Evolutionary conservation across 768 basidiomycete species (phyloP).

Genomic region (Amanita pseudoporphyria): DNA sequence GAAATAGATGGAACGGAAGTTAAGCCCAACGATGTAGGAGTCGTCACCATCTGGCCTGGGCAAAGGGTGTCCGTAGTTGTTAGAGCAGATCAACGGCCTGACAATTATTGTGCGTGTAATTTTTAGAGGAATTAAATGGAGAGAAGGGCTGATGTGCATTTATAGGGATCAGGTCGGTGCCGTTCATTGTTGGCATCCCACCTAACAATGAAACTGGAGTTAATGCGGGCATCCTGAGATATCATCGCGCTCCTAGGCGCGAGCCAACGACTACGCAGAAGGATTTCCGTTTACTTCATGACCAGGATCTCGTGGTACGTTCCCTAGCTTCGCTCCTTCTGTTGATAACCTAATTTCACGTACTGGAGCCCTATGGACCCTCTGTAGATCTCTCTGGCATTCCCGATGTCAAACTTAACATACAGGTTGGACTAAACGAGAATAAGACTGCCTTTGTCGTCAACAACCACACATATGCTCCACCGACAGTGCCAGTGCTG

Average conservation of each 20-base stretch:
- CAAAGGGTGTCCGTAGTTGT: conserved; percentile 4
- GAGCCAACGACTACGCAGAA: conserved; percentile 27
- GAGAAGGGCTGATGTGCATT: not conserved
- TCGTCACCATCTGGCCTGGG: not conserved
- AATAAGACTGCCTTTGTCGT: conserved; percentile 16
- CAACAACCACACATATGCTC: conserved; percentile 24
- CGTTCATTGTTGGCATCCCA: conserved; percentile 20
- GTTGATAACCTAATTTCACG: not conserved
- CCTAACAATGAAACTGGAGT: conserved; percentile 22
- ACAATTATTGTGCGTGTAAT: conserved; percentile 4
- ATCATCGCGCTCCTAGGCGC: conserved; percentile 19
- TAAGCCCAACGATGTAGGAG: not conserved
- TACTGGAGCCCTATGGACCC: conserved; percentile 1
- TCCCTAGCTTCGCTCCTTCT: conserved; percentile 6
- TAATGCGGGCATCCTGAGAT: conserved; percentile 21
- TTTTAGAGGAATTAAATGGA: not conserved
- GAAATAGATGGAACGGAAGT: conserved; percentile 30
- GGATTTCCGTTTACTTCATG: not conserved
- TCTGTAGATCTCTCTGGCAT: conserved; percentile 28
- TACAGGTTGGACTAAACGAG: conserved; percentile 21
- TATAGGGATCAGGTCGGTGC: conserved; percentile 20
- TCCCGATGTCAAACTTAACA: conserved; percentile 26
- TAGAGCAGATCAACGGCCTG: not conserved
- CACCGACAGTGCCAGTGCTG: conserved; percentile 33
- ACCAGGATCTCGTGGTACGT: conserved; percentile 1